Conservation (phyloP, 345 rosid species). For the Nasturtium officinale region DNA sequence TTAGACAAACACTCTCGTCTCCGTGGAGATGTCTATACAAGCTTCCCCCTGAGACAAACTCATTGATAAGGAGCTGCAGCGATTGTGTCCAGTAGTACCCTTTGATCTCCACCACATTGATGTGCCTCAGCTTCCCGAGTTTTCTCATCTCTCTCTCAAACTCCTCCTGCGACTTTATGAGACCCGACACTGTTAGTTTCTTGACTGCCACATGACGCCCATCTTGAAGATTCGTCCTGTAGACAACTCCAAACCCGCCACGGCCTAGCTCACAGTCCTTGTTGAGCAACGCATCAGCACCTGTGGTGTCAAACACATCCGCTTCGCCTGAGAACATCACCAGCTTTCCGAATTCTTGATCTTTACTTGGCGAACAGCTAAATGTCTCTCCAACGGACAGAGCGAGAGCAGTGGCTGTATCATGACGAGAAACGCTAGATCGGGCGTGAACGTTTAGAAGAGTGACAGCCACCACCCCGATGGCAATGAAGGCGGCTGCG, state of each 20-base stretch:
- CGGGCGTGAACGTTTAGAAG: slow-evolving; percentile 78
- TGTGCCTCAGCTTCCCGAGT: slow-evolving; percentile 77
- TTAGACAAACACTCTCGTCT: slow-evolving; percentile 47
- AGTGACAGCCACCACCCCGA: slow-evolving; percentile 87
- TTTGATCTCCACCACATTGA: slow-evolving; percentile 73
- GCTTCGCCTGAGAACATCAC: slow-evolving; percentile 95
- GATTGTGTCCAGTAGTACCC: slow-evolving; percentile 96
- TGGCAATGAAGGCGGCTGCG: slow-evolving; percentile 80
- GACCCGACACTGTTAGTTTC: slow-evolving; percentile 77
- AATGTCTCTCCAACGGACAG: slow-evolving; percentile 73
- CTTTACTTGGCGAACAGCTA: slow-evolving; percentile 76
- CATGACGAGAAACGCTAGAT: slow-evolving; percentile 60
- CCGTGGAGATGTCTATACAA: slow-evolving; percentile 80
- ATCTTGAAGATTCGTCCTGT: slow-evolving; percentile 70
- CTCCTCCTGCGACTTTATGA: slow-evolving; percentile 88
- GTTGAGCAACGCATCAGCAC: slow-evolving; percentile 82
- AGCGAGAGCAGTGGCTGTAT: slow-evolving; percentile 55
- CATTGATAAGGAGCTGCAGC: slow-evolving; percentile 82
- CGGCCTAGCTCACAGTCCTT: slow-evolving; percentile 97
- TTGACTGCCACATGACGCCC: slow-evolving; percentile 89
- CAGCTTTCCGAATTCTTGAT: slow-evolving; percentile 88
- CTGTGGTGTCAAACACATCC: slow-evolving; percentile 72
- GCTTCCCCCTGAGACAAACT: slow-evolving; percentile 72
- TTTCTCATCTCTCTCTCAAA: slow-evolving; percentile 82
- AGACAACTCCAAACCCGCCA: slow-evolving; percentile 97